Evolutionary conservation across 2,329 filamentous ascomycete species (phyloP).

Genomic region (Sphaerulina vaccinii): DNA sequence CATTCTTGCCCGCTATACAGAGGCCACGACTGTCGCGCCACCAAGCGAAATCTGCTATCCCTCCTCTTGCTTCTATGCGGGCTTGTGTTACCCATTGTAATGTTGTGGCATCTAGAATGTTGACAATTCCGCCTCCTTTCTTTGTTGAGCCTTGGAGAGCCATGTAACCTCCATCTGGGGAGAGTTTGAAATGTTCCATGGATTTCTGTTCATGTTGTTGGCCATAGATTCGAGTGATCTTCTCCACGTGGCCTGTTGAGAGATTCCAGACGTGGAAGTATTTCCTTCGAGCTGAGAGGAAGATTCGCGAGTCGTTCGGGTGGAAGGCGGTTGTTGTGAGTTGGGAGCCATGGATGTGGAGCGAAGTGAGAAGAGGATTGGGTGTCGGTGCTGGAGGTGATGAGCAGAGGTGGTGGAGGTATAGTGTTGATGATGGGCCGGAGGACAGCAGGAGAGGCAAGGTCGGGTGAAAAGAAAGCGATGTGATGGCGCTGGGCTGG

Average conservation of each 20-base stretch:
- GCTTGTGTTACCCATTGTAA: slow-evolving; percentile 86
- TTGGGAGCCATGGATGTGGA: slow-evolving; percentile 82
- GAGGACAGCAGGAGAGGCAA: slow-evolving; percentile 88
- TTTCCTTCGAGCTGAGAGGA: slow-evolving; percentile 81
- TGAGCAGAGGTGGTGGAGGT: slow-evolving; percentile 83
- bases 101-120: slow-evolving; percentile 74
- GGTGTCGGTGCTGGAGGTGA: slow-evolving; percentile 67
- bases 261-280: slow-evolving; percentile 97
- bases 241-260: slow-evolving; percentile 75
- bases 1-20: slow-evolving; percentile 78
- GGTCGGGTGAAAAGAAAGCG: slow-evolving; percentile 83
- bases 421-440: slow-evolving; percentile 79
- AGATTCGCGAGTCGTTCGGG: slow-evolving; percentile 68
- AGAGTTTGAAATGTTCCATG: slow-evolving; percentile 88
- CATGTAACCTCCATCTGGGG: slow-evolving; percentile 82
- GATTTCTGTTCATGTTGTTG: slow-evolving; percentile 78
- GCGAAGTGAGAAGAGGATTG: slow-evolving; percentile 85
- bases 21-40: slow-evolving; percentile 82
- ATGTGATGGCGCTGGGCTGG: slow-evolving; percentile 75
- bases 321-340: slow-evolving; percentile 81
- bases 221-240: slow-evolving; percentile 72
- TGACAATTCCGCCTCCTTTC: slow-evolving; percentile 86
- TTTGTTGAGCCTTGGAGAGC: slow-evolving; percentile 74
- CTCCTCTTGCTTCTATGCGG: slow-evolving; percentile 75
- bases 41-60: slow-evolving; percentile 90